A percentile compares a stretch with the other conserved stretches of the same genome.
These are phyloP conservation scores for Hypoxylon rickii DNA, from an alignment of 495 filamentous ascomycete genomes.

Conservation along the genomic window DNA sequence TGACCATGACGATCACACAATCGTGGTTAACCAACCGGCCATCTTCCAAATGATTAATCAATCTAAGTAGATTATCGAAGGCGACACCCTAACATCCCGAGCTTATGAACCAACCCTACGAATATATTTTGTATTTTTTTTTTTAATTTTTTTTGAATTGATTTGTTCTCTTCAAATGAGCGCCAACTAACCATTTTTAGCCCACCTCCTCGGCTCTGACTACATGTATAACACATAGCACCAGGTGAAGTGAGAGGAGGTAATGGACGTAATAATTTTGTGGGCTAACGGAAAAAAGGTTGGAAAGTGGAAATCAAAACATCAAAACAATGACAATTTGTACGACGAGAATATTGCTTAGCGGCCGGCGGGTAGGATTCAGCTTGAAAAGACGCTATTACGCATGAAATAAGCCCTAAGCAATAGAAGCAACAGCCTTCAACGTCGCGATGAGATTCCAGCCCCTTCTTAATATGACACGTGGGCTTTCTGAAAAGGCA, in stretches of 20 bases:
- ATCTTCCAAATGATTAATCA: slow-evolving; percentile 38
- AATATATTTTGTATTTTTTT: neutral
- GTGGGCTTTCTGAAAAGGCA: slow-evolving; percentile 32
- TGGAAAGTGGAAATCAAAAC: too few species aligned
- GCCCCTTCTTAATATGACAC: slow-evolving; percentile 36
- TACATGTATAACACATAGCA: too few species aligned
- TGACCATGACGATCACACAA: slow-evolving; percentile 34
- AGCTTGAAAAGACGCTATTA: slow-evolving; percentile 9
- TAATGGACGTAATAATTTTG: too few species aligned
- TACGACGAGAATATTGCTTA: too few species aligned
- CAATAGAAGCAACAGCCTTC: neutral
- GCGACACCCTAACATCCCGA: slow-evolving; percentile 23
- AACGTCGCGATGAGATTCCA: slow-evolving; percentile 26
- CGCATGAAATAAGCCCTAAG: slow-evolving; percentile 32
- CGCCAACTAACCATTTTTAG: slow-evolving; percentile 18
- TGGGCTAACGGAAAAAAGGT: too few species aligned
- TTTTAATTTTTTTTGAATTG: neutral
- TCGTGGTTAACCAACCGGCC: slow-evolving; percentile 35
- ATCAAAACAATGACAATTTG: too few species aligned
- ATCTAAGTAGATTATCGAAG: slow-evolving; percentile 38
- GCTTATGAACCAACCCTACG: slow-evolving; percentile 3
- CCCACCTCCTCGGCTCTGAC: slow-evolving; percentile 6
- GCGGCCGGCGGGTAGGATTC: too few species aligned
- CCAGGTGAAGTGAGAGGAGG: too few species aligned
- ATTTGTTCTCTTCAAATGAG: neutral